These are phyloP conservation scores for Bipolaris zeicola DNA, from an alignment of 2,329 filamentous ascomycete species.

Conservation along the genomic window DNA sequence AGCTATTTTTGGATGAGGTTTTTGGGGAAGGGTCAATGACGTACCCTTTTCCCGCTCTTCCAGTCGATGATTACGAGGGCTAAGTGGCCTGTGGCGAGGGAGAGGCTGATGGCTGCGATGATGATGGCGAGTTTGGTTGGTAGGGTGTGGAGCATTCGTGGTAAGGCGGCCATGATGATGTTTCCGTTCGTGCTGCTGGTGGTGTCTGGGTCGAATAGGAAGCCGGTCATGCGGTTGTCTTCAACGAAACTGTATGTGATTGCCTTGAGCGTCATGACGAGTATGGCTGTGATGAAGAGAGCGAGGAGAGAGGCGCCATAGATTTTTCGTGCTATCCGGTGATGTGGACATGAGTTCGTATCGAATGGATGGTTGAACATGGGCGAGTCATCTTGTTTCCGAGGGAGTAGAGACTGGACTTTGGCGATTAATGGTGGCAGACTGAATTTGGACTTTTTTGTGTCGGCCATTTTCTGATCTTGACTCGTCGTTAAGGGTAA, in stretches of 20 bases:
- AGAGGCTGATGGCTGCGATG: slow-evolving; percentile 29
- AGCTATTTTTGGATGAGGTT: background rate
- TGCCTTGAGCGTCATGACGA: slow-evolving; percentile 35
- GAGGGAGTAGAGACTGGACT: slow-evolving; percentile 18
- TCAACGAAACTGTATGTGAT: slow-evolving; percentile 43
- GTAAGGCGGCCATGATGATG: slow-evolving; percentile 38
- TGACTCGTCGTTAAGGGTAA: slow-evolving; percentile 1
- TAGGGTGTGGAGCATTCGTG: slow-evolving; percentile 28
- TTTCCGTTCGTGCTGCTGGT: slow-evolving; percentile 12
- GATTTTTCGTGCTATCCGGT: slow-evolving; percentile 28
- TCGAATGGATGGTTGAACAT: slow-evolving; percentile 17
- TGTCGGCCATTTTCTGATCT: slow-evolving; percentile 7
- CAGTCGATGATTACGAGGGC: slow-evolving; percentile 34
- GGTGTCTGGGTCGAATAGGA: slow-evolving; percentile 31
- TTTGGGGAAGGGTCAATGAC: background rate
- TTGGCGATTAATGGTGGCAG: slow-evolving; percentile 17
- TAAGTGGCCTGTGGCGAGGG: slow-evolving; percentile 27
- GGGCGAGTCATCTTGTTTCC: slow-evolving; percentile 14
- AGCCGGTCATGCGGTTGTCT: slow-evolving; percentile 39
- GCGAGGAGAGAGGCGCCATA: slow-evolving; percentile 26
- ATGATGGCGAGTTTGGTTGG: slow-evolving; percentile 39
- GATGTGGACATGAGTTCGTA: slow-evolving; percentile 19
- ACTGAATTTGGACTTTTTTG: slow-evolving; percentile 20
- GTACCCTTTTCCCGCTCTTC: slow-evolving; percentile 34
- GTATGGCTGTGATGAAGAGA: slow-evolving; percentile 26